phyloP scores from a whole-genome alignment of 805 yeast genomes.

The Suhomyces xylopsoci region DNA sequence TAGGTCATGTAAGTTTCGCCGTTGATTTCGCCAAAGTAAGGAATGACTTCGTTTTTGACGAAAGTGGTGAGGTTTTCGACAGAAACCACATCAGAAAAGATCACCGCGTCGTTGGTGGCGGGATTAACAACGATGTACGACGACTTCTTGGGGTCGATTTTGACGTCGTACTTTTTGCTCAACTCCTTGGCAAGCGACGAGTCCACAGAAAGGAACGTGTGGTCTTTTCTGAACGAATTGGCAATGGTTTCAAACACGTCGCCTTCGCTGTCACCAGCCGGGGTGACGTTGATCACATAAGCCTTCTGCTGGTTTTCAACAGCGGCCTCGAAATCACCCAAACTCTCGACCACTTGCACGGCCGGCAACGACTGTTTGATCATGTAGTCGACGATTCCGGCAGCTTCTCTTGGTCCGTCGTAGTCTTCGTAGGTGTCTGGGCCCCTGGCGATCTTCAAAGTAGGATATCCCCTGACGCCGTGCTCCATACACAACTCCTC shows the following conservation, averaged over 20 bases:
- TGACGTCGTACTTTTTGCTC: slow-evolving; percentile 27
- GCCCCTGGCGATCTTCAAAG: slow-evolving; percentile 71
- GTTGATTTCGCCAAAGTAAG: slow-evolving; percentile 83
- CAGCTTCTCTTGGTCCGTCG: slow-evolving; percentile 81
- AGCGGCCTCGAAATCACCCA: slow-evolving; percentile 49
- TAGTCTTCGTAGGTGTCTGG: slow-evolving; percentile 54
- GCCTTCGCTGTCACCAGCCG: slow-evolving; percentile 19
- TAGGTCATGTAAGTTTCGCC: slow-evolving; percentile 75
- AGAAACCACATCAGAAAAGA: slow-evolving; percentile 38
- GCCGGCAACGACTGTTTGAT: slow-evolving; percentile 78
- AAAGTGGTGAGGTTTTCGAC: slow-evolving; percentile 43
- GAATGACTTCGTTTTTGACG: slow-evolving; percentile 63
- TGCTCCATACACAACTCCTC: slow-evolving; percentile 64
- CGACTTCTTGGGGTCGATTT: slow-evolving; percentile 14
- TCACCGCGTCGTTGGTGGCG: slow-evolving; percentile 43
- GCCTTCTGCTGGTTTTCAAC: slow-evolving; percentile 48
- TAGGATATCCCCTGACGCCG: slow-evolving; percentile 80
- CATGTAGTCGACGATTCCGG: slow-evolving; percentile 76
- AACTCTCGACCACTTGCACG: slow-evolving; percentile 39
- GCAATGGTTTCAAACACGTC: slow-evolving; percentile 57
- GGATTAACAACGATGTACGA: slow-evolving; percentile 49
- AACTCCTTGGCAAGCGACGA: slow-evolving; percentile 38
- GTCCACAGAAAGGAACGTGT: slow-evolving; percentile 54
- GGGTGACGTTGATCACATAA: slow-evolving; percentile 54
- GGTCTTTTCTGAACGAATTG: slow-evolving; percentile 57